phyloP scores from a whole-genome alignment of 176 grass and related monocot genomes.

The Neostapfia colusana region DNA sequence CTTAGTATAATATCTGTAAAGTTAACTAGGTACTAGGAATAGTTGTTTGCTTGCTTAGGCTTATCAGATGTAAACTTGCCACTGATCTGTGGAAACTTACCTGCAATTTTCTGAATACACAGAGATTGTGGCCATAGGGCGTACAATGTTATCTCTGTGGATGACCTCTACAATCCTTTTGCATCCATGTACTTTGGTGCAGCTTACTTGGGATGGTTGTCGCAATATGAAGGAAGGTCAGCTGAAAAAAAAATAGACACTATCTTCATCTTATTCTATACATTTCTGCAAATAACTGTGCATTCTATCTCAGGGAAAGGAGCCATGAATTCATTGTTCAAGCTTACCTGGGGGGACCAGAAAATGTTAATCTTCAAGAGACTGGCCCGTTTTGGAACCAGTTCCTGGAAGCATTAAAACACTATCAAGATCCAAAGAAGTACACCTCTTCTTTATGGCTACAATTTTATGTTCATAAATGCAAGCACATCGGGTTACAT shows the following conservation, averaged over 20 bases:
- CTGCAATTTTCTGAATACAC: slow-evolving; percentile 27
- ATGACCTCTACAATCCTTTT: slow-evolving; percentile 97
- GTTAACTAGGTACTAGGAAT: neutral
- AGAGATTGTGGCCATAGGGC: slow-evolving; percentile 74
- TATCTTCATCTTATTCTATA: slow-evolving; percentile 18
- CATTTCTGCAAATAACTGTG: neutral
- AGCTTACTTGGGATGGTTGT: slow-evolving; percentile 77
- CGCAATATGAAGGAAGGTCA: slow-evolving; percentile 83
- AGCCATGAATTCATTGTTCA: slow-evolving; percentile 87
- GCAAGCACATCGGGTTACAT: neutral
- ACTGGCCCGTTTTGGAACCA: slow-evolving; percentile 81
- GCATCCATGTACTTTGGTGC: slow-evolving; percentile 95
- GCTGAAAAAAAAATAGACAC: slow-evolving; percentile 15
- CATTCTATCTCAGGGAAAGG: slow-evolving; percentile 57
- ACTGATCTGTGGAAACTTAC: slow-evolving; percentile 4
- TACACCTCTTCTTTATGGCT: slow-evolving; percentile 32
- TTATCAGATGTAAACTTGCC: neutral
- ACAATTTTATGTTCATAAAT: slow-evolving; percentile 2
- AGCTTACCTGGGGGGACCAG: slow-evolving; percentile 83
- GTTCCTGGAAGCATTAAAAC: slow-evolving; percentile 70
- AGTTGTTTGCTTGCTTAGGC: neutral
- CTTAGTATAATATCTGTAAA: slow-evolving; percentile 18
- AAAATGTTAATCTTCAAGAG: slow-evolving; percentile 93
- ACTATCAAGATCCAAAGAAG: slow-evolving; percentile 82
- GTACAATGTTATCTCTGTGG: slow-evolving; percentile 71